Percentiles rank a stretch among this genome's conserved stretches.
Evolutionary conservation across 345 rosid species (phyloP).

Genomic region (Diplotaxis tenuifolia): DNA sequence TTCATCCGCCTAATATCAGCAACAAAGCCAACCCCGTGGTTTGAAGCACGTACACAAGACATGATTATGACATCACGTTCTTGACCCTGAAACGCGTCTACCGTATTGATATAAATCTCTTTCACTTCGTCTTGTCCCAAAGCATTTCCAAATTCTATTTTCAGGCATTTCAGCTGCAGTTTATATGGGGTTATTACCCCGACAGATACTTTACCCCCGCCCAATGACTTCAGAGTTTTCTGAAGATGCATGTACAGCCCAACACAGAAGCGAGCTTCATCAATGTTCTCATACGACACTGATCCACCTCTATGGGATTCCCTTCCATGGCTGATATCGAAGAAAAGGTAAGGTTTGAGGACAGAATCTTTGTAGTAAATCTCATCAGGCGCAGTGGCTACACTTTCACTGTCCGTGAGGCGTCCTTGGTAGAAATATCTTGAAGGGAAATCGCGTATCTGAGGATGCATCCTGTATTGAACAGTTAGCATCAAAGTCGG

Average conservation of each 20-base stretch:
- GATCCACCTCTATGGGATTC: constrained; percentile 98
- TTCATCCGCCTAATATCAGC: constrained; percentile 98
- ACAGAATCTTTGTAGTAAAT: constrained; percentile 78
- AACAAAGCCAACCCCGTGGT: constrained; percentile 94
- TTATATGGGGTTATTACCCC: constrained; percentile 97
- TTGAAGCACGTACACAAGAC: constrained; percentile 99
- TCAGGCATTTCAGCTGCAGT: constrained; percentile 93
- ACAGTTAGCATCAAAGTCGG: constrained; percentile 94
- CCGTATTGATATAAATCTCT: constrained; percentile 91
- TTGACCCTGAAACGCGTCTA: constrained; percentile 99
- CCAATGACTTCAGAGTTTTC: constrained; percentile 65
- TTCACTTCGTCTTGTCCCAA: constrained; percentile 87
- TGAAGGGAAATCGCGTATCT: constrained; percentile 93
- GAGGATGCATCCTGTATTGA: constrained; percentile 98
- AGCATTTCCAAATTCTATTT: constrained; percentile 71
- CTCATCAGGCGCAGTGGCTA: constrained; percentile 74
- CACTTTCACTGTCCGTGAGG: constrained; percentile 90
- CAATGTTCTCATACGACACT: constrained; percentile 85
- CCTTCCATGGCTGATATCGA: constrained; percentile 85
- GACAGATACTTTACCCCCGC: constrained; percentile 70
- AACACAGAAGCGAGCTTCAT: constrained; percentile 92
- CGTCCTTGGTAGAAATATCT: constrained; percentile 96
- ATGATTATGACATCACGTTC: constrained; percentile 98
- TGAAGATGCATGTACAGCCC: constrained; percentile 89
- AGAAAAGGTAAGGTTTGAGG: constrained; percentile 83